Conservation (phyloP, 331 rosid species). For the Pyracantha coccinea region DNA sequence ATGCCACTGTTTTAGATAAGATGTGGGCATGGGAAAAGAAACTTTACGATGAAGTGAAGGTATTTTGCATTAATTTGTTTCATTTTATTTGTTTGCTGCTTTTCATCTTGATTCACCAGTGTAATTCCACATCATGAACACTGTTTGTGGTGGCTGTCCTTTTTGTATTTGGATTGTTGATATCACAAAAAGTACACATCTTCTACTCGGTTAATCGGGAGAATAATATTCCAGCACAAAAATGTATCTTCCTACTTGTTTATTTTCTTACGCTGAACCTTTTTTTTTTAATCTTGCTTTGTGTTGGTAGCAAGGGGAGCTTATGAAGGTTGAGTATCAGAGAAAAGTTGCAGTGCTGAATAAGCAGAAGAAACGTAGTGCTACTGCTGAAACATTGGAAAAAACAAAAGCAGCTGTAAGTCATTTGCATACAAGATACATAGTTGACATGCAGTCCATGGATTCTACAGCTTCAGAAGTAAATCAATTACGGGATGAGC, state of each 20-base stretch:
- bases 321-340: conserved; percentile 79
- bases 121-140: not conserved
- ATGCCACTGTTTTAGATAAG: conserved; percentile 87
- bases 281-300: not conserved
- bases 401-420: conserved; percentile 86
- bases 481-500: conserved; percentile 70
- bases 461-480: conserved; percentile 85
- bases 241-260: not conserved
- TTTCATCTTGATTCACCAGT: not conserved
- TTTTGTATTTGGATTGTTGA: not conserved
- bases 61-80: conserved; percentile 6
- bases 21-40: conserved; percentile 96
- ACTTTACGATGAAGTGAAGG: conserved; percentile 95
- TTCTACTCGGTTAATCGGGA: too few relatives aligned
- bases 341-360: conserved; percentile 64
- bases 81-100: not conserved
- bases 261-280: not conserved
- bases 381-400: conserved; percentile 60
- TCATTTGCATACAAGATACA: conserved; percentile 84
- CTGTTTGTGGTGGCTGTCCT: not conserved
- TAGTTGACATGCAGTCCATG: conserved; percentile 92
- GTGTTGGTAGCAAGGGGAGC: conserved; percentile 72
- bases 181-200: too few relatives aligned
- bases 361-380: conserved; percentile 70
- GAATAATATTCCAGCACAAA: not conserved